These are phyloP conservation scores for Phanerodontia chrysosporium DNA, from an alignment of 768 basidiomycete species.

Conservation along the genomic window DNA sequence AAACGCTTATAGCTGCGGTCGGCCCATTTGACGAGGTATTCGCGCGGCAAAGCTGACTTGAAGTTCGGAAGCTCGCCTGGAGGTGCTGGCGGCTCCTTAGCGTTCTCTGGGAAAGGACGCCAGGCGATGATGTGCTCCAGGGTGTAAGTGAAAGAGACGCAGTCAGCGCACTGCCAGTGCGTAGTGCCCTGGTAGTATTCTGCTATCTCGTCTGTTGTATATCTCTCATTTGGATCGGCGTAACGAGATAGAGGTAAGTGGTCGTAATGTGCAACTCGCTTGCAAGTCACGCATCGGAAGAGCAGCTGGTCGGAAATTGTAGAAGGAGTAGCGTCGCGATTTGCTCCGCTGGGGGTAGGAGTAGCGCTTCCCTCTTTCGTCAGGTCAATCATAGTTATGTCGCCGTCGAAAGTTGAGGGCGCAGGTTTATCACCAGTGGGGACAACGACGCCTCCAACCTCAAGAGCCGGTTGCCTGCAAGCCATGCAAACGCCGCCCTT, in stretches of 20 bases:
- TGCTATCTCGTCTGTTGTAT: constrained; percentile 43
- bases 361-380: background rate
- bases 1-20: constrained; percentile 72
- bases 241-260: constrained; percentile 46
- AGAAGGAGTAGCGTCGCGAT: too few species aligned
- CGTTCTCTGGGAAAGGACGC: constrained; percentile 74
- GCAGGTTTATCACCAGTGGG: background rate
- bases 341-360: background rate
- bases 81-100: constrained; percentile 45
- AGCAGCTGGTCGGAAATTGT: constrained; percentile 41
- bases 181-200: constrained; percentile 51
- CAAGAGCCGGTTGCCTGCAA: constrained; percentile 55
- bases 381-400: constrained; percentile 35
- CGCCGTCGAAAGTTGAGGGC: constrained; percentile 6
- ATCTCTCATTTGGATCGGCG: constrained; percentile 35
- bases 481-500: constrained; percentile 78
- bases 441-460: constrained; percentile 34
- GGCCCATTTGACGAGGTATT: constrained; percentile 91
- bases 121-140: constrained; percentile 89
- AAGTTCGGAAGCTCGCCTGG: constrained; percentile 40
- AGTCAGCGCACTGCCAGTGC: constrained; percentile 74
- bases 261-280: constrained; percentile 75
- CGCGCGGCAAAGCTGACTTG: constrained; percentile 69
- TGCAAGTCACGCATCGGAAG: constrained; percentile 83
- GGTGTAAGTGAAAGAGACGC: constrained; percentile 61